A percentile compares a stretch with the other conserved stretches of the same genome.
phyloP scores from a whole-genome alignment of 2,329 filamentous ascomycete species.

The Aureobasidium lini region DNA sequence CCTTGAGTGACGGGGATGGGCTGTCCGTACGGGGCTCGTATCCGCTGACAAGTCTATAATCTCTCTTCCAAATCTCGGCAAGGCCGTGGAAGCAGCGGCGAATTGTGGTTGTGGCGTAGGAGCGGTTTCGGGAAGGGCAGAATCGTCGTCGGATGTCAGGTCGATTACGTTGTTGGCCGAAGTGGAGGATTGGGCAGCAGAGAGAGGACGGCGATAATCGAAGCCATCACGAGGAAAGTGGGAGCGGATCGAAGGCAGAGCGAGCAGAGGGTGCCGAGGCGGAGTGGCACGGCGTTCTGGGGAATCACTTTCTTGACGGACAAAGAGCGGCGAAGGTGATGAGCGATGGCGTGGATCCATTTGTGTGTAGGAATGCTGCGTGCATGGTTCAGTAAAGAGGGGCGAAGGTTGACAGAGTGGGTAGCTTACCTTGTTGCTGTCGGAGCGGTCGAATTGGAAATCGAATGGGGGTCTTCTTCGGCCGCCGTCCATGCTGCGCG shows the following conservation, averaged over 20 bases:
- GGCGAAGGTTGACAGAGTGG: neutral
- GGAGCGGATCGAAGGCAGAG: conserved; percentile 16
- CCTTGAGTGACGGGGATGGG: conserved; percentile 24
- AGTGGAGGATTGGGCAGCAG: conserved; percentile 20
- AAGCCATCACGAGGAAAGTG: conserved; percentile 46
- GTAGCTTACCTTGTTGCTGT: neutral
- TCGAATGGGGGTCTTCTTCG: conserved; percentile 3
- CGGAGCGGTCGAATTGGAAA: neutral
- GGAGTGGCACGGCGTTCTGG: neutral
- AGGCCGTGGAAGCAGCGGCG: conserved; percentile 20
- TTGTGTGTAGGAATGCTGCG: conserved; percentile 2
- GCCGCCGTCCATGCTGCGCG: conserved; percentile 9
- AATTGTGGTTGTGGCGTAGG: conserved; percentile 12
- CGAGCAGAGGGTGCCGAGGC: neutral
- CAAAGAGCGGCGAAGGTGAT: conserved; percentile 21
- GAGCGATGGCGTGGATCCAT: conserved; percentile 6
- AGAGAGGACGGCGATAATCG: conserved; percentile 47
- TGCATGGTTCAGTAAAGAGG: neutral
- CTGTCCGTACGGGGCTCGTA: conserved; percentile 17
- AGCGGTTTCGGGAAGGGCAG: neutral
- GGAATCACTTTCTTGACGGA: conserved; percentile 19
- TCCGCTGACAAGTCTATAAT: conserved; percentile 33
- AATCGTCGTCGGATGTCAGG: conserved; percentile 30
- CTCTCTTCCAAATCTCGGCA: conserved; percentile 35
- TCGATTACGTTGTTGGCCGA: conserved; percentile 26